Base-by-base conservation (phyloP, 176 grass and related monocot species). In the Raddia guianensis region DNA sequence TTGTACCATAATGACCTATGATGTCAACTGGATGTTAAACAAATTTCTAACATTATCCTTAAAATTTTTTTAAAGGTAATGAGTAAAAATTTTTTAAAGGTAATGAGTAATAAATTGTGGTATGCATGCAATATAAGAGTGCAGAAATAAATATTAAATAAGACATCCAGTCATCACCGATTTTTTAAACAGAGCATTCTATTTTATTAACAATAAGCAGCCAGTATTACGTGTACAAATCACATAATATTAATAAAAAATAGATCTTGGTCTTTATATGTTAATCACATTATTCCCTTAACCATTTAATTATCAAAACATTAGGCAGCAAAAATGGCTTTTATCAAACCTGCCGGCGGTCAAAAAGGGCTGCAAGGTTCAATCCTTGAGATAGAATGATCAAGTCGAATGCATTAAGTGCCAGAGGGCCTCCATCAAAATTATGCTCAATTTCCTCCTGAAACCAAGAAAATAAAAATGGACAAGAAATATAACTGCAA, bases 391-490 rank as follows among this genome's bases (percentile, higher is more conserved):
- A 92, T 16, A 98, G 86, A 79, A 98, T 93, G 75, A 98, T 98
- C 84, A 98, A 44, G 79, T 98, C 95, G 1, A 98, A 98, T n/a
- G 95, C 95, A 95, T 95, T 98, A 57, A 98, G 92, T 81, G 80
- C 91, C 69, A 98, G 73, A 69, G 95, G 95, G 15, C 92, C 92
- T 70, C 80, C 90, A 16, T 91, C 88, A 71, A 74, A 87, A 73
- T 84, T 82, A 78, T 81, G 77, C 46, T 93, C 82, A 71, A 13
- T 73, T 12, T 78, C 92, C 18, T 93, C 89, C 86, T 93, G 80
- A 79, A 78, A 87, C 49, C n/a, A 47, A 16, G 74, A 83, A 80
- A 55, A 63, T 81, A 46, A 79, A 81, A 75, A 63, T 55, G 34
- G 37, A 66, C 19, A 56, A 50, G 10, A 73, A 66, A 50, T 81